Percentiles rank a stretch among this genome's conserved stretches.
Evolutionary conservation across 2,329 filamentous ascomycete species (phyloP).

Genomic region (Daldinia eschscholtzii): DNA sequence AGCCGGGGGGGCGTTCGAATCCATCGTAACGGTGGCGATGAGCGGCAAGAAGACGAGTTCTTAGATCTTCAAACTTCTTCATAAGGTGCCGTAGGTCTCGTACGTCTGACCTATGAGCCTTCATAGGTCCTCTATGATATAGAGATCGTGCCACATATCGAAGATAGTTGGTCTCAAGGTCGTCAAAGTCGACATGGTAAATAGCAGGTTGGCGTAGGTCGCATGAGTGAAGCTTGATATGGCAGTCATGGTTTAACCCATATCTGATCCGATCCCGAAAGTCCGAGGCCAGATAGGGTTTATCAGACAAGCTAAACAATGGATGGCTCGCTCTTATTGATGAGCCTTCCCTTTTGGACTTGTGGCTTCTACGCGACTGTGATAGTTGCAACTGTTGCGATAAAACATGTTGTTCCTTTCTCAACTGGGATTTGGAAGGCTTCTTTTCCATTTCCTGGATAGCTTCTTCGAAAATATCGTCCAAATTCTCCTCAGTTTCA

Average conservation of each 20-base stretch:
- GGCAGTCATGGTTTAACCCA: slow-evolving; percentile 26
- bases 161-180: slow-evolving; percentile 47
- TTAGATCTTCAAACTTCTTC: slow-evolving; percentile 44
- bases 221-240: slow-evolving; percentile 24
- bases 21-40: slow-evolving; percentile 42
- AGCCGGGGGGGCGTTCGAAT: slow-evolving; percentile 39
- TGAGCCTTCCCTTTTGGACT: slow-evolving; percentile 34
- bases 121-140: slow-evolving; percentile 38
- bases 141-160: slow-evolving; percentile 44
- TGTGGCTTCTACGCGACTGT: slow-evolving; percentile 47
- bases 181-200: slow-evolving; percentile 51
- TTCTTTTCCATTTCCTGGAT: slow-evolving; percentile 2
- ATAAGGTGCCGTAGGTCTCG: slow-evolving; percentile 50
- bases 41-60: slow-evolving; percentile 35
- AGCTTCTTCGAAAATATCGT: slow-evolving; percentile 3
- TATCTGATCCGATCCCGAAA: slow-evolving; percentile 41
- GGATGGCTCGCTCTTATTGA: slow-evolving; percentile 29
- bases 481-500: slow-evolving; percentile 2
- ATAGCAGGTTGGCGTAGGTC: slow-evolving; percentile 33
- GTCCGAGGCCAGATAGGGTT: slow-evolving; percentile 46
- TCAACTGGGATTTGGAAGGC: slow-evolving; percentile 26
- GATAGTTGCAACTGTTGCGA: slow-evolving; percentile 47
- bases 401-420: slow-evolving; percentile 31
- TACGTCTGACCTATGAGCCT: slow-evolving; percentile 27
- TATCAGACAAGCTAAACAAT: slow-evolving; percentile 43